phyloP scores from a whole-genome alignment of 345 rosid species.

The Boechera retrofracta region DNA sequence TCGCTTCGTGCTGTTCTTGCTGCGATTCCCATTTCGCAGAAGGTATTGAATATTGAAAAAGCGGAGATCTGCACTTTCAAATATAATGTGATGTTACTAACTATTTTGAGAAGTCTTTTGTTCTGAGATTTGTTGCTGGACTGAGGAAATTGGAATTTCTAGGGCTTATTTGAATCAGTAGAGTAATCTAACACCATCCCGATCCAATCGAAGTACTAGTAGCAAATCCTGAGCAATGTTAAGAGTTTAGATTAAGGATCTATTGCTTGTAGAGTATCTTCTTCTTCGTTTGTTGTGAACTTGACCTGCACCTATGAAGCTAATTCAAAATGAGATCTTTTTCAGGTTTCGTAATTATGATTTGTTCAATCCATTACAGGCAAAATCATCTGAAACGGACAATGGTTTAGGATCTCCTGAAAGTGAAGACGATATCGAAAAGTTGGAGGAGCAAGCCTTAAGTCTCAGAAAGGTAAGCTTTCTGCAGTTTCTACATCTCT shows the following conservation, averaged over 20 bases:
- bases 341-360: slow-evolving; percentile 7
- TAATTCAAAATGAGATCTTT: slow-evolving; percentile 2
- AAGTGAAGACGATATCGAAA: slow-evolving; percentile 67
- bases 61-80: no score
- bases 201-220: background rate
- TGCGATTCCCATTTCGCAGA: slow-evolving; percentile 78
- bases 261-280: slow-evolving; percentile 17
- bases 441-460: slow-evolving; percentile 75
- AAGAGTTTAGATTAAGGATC: slow-evolving; percentile 21
- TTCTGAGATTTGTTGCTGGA: slow-evolving; percentile 21
- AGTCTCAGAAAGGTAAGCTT: slow-evolving; percentile 69
- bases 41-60: slow-evolving; percentile 49
- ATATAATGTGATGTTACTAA: background rate
- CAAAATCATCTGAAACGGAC: slow-evolving; percentile 57
- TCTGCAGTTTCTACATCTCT: slow-evolving; percentile 13
- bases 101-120: background rate
- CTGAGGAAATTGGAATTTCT: background rate
- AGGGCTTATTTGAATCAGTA: slow-evolving; percentile 2
- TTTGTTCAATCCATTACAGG: slow-evolving; percentile 45
- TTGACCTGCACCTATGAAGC: background rate
- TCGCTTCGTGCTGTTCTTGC: slow-evolving; percentile 85
- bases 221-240: background rate
- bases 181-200: background rate
- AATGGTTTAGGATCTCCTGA: slow-evolving; percentile 50
- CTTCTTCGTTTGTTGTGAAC: background rate